Evolutionary conservation across 2,329 filamentous ascomycete species (phyloP), one percentile per base, ranked within the genome.

Genomic region (Aspergillus pseudoviridinutans): DNA sequence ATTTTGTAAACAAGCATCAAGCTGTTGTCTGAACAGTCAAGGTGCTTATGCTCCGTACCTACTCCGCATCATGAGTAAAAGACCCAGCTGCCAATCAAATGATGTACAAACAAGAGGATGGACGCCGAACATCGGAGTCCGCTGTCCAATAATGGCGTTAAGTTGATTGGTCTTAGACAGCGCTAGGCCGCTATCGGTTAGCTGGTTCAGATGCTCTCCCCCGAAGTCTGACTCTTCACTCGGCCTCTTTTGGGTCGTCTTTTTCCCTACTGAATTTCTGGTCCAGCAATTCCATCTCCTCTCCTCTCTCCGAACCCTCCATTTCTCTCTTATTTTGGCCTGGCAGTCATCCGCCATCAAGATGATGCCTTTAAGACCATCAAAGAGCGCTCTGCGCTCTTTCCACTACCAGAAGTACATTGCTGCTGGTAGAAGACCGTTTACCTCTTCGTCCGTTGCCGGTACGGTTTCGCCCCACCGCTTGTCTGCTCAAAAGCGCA

Each of bases 301-400:
- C 56, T 58, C 50, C 42, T 47, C 59, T 60, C 57, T 28, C 51
- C 32, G 17, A 38, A 53, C 42, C 56, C 57, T 58, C 60, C 63
- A 57, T 64, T 68, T 42, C 63, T 61, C 58, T 25, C 22, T 47
- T 47, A 24, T 25, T 27, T 64, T 68, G 70, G 70, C 68, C 65
- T 68, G 72, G 69, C 62, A 66, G 56, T 70, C 67, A 68, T 72
- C 68, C 61, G 57, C 55, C 61, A 57, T 59, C 57, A 77, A 65
- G 66, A 81, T 82, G 79, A 77, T 82, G 75, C 75, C 79, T 71
- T 65, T 80, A 68, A 75, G 77, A 71, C 76, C 79, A 61, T 79
- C 79, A 58, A 78, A 76, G 67, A 74, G 72, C 64, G 78, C 79
- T 56, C 67, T 79, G 68, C 77, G 80, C 68, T 74, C 79, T 51